Evolutionary conservation across 139 green algal species (phyloP).

Genomic region (Auxenochlorella pyrenoidosa): DNA sequence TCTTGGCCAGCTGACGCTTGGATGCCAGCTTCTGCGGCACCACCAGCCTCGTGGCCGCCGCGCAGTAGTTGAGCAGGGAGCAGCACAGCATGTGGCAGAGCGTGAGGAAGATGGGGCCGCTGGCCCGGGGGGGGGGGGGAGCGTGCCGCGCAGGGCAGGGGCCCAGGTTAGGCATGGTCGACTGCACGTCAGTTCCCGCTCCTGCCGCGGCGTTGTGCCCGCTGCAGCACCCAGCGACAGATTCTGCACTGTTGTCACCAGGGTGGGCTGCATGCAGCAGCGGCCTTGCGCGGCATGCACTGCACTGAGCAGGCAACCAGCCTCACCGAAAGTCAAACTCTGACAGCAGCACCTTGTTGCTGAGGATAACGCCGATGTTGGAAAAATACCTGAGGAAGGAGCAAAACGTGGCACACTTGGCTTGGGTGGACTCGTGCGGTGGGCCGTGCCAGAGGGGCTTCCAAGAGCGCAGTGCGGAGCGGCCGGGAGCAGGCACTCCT

Average conservation of each 20-base stretch:
- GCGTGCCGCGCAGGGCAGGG: too few relatives aligned
- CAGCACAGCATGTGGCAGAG: slow-evolving; percentile 96
- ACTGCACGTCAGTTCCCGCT: too few relatives aligned
- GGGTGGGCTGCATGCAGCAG: background rate
- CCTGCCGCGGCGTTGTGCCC: too few relatives aligned
- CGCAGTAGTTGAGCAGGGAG: slow-evolving; percentile 65
- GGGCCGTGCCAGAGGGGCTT: too few relatives aligned
- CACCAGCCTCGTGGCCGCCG: slow-evolving; percentile 56
- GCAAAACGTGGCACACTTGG: background rate
- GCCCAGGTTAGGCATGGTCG: too few relatives aligned
- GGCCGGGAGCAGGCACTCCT: background rate
- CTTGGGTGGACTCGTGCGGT: too few relatives aligned
- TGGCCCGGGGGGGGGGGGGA: slow-evolving; percentile 7
- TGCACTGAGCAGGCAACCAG: too few relatives aligned
- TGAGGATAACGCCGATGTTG: slow-evolving; percentile 93
- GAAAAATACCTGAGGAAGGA: slow-evolving; percentile 74
- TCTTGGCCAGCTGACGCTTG: slow-evolving; percentile 74
- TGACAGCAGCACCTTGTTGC: slow-evolving; percentile 94
- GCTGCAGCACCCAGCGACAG: too few relatives aligned
- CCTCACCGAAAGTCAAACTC: slow-evolving; percentile 73
- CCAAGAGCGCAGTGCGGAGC: too few relatives aligned
- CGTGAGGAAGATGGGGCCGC: slow-evolving; percentile 90
- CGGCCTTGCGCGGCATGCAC: background rate
- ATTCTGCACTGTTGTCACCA: too few relatives aligned
- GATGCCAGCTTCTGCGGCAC: slow-evolving; percentile 71